A percentile compares a stretch with the other conserved stretches of the same genome.
phyloP scores from a whole-genome alignment of 176 grass and related monocot genomes.

The Avena atlantica region DNA sequence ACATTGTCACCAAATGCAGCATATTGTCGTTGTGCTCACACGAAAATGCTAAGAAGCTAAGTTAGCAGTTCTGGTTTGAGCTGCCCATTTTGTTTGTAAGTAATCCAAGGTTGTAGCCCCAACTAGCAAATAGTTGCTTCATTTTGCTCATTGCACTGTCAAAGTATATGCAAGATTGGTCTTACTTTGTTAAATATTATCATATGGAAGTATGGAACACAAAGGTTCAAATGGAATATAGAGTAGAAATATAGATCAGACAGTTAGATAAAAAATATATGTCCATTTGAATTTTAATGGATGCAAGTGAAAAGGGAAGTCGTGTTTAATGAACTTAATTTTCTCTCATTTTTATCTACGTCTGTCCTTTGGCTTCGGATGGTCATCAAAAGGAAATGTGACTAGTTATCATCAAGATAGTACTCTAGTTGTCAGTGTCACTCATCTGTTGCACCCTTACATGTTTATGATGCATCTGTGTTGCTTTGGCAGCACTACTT shows the following conservation, averaged over 20 bases:
- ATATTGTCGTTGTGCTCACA: slow-evolving; percentile 1
- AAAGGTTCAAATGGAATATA: not conserved
- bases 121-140: not conserved
- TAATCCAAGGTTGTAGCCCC: not conserved
- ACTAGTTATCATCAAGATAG: not conserved
- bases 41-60: not conserved
- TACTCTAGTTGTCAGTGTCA: no score
- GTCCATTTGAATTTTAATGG: not conserved
- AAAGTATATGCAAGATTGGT: not conserved
- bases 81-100: not conserved
- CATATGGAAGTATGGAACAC: not conserved
- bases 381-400: not conserved
- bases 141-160: not conserved
- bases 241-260: not conserved
- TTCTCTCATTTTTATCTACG: not conserved
- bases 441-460: not conserved
- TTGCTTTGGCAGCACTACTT: not conserved
- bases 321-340: not conserved
- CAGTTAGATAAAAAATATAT: not conserved
- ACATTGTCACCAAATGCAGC: not conserved
- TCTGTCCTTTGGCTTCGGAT: not conserved
- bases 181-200: not conserved
- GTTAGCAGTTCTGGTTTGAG: slow-evolving; percentile 2
- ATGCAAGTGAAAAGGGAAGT: not conserved
- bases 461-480: slow-evolving; percentile 13